Evolutionary conservation across 164 flowering plant species (phyloP), one percentile per base, ranked within the genome.

Genomic region (Stephania cephalantha): DNA sequence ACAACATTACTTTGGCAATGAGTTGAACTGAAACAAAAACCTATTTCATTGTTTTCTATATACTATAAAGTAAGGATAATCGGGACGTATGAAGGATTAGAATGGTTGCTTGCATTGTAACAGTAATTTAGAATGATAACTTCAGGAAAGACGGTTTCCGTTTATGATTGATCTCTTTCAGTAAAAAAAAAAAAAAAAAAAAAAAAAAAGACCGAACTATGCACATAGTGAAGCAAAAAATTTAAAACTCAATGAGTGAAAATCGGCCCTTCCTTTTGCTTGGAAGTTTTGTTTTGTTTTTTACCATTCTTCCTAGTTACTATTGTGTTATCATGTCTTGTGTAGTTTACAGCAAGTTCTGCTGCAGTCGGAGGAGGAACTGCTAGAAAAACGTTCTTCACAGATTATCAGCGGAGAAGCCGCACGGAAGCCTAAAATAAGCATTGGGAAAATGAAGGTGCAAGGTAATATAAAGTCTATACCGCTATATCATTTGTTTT

Each of bases 281-380:
- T 73, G 53, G n/a, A 64, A 50, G 44, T 31, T 8, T 20, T 35
- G 31, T 61, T 9, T 22, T 29, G 68, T 78, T 9, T 9, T 76
- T 20, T 46, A 7, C 17, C 64, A 58, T 13, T 71, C 46, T 42
- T 71, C 55, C 50, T 45, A 35, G 42, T 35, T 35, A 31, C 13
- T 61, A 50, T 74, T 44, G 46, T 45, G 45, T 66, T 35, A 35
- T 15, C 52, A 68, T 75, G 20, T 69, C 22, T 22, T 71, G 13
- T 78, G 53, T 78, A 94, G 98, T 69, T 81, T 94, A 82, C 95
- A 88, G 86, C 85, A 88, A 78, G 82, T 87, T 45, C 78, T 94
- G 31, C 75, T 94, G 74, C 97, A 87, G 69, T 89, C 98, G 65
- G 98, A 92, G 85, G 98, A 94, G 73, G 98, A 94, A 83, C 77